Percentiles rank a stretch among this genome's conserved stretches.
These are phyloP conservation scores for Filobasidium uniguttulatum DNA, from an alignment of 1,284 basidiomycete species.

Conservation along the genomic window DNA sequence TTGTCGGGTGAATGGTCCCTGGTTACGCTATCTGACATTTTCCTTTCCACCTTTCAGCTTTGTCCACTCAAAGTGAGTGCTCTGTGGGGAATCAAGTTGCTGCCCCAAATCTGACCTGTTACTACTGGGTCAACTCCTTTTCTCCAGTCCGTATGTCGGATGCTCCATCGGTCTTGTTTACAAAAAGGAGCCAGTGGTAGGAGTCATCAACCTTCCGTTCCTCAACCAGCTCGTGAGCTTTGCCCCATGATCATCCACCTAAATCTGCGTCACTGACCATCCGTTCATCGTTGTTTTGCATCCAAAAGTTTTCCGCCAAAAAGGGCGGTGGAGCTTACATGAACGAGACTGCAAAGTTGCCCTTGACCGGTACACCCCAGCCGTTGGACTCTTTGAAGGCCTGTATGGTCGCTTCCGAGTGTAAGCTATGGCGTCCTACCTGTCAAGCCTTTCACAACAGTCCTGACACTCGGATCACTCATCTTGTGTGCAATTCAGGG, in stretches of 20 bases:
- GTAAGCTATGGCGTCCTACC: conserved; percentile 15
- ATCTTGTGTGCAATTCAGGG: conserved; percentile 37
- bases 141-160: conserved; percentile 17
- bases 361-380: conserved; percentile 64
- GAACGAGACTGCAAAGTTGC: conserved; percentile 45
- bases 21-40: not conserved
- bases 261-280: no score
- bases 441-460: not conserved
- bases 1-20: not conserved
- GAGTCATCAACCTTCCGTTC: conserved; percentile 83
- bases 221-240: conserved; percentile 55
- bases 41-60: not conserved
- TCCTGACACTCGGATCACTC: not conserved
- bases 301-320: conserved; percentile 61
- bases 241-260: no score
- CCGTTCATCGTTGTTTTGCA: no score
- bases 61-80: conserved; percentile 9
- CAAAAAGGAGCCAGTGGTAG: conserved; percentile 61
- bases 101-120: not conserved
- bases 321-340: conserved; percentile 69
- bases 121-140: no score
- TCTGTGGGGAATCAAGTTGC: not conserved
- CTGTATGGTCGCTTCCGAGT: conserved; percentile 76
- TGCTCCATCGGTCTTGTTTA: conserved; percentile 74
- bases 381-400: conserved; percentile 59